These are phyloP conservation scores for Tetrapisispora taiwanensis DNA, from an alignment of 805 yeast species.

Conservation along the genomic window DNA sequence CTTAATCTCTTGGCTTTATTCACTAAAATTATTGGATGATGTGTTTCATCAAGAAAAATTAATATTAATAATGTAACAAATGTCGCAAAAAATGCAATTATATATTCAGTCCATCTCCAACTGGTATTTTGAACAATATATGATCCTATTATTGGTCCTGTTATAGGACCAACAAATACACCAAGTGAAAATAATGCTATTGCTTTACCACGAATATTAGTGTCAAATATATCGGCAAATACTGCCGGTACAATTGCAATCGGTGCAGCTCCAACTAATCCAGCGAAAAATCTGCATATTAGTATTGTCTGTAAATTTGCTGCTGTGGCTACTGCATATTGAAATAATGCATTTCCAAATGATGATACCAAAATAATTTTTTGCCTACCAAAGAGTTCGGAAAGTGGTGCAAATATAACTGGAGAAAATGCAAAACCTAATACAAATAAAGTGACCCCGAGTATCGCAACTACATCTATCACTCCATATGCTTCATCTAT, in stretches of 20 bases:
- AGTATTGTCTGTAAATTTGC: constrained; percentile 68
- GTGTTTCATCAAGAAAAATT: constrained; percentile 49
- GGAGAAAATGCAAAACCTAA: constrained; percentile 93
- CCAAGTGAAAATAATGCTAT: constrained; percentile 62
- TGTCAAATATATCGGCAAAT: constrained; percentile 71
- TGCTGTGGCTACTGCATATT: constrained; percentile 67
- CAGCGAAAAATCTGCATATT: constrained; percentile 71
- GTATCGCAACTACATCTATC: constrained; percentile 53
- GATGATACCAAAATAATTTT: constrained; percentile 47
- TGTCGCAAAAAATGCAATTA: constrained; percentile 52
- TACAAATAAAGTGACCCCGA: constrained; percentile 73
- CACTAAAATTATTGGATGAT: constrained; percentile 56
- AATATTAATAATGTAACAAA: constrained; percentile 31
- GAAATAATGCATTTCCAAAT: constrained; percentile 50
- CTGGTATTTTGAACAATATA: constrained; percentile 58
- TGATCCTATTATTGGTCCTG: constrained; percentile 75
- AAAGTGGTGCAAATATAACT: constrained; percentile 76
- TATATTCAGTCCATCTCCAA: constrained; percentile 78
- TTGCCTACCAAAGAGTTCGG: constrained; percentile 71
- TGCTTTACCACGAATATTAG: constrained; percentile 62
- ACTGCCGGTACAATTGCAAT: constrained; percentile 80
- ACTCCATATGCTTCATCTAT: constrained; percentile 48
- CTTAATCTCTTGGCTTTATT: constrained; percentile 55
- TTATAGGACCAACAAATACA: constrained; percentile 69
- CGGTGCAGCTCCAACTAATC: constrained; percentile 76